phyloP scores from a whole-genome alignment of 164 flowering plant species.

The Aristolochia fimbriata region DNA sequence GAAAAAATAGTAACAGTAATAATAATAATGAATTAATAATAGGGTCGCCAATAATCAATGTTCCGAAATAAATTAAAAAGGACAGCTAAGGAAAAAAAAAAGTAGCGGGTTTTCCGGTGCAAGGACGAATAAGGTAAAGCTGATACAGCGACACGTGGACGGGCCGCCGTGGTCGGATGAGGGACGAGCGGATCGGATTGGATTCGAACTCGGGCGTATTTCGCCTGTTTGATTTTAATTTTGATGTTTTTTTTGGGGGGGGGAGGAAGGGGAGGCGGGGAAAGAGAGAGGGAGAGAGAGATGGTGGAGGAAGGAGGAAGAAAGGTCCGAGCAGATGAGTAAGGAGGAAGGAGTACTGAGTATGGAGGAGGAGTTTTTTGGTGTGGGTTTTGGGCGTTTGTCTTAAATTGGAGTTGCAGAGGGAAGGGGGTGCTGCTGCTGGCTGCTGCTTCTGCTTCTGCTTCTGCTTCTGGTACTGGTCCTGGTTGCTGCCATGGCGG shows the following conservation, averaged over 20 bases:
- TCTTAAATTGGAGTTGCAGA: too few species aligned
- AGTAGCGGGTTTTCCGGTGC: constrained; percentile 70
- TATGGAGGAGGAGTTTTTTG: not conserved
- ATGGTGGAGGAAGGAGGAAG: not conserved
- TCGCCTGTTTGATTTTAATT: too few species aligned
- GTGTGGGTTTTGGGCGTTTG: not conserved
- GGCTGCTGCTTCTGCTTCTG: too few species aligned
- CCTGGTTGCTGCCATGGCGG: constrained; percentile 69
- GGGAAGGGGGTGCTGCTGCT: not conserved
- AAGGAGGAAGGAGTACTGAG: too few species aligned
- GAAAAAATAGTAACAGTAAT: too few species aligned
- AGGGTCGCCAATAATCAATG: not conserved
- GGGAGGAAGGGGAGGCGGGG: not conserved
- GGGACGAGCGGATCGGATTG: not conserved
- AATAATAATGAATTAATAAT: not conserved
- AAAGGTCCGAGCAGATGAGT: too few species aligned
- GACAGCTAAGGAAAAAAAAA: constrained; percentile 9
- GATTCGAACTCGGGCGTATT: too few species aligned
- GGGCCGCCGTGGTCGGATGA: constrained; percentile 18
- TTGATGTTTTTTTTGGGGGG: not conserved
- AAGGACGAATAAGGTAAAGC: constrained; percentile 60
- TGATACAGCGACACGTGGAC: constrained; percentile 41
- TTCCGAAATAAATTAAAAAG: constrained; percentile 8
- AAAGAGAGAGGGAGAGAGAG: not conserved
- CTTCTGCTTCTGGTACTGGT: too few species aligned